Evolutionary conservation across 148 eudicot species (phyloP).

Genomic region (Rhododendron griersonianum): DNA sequence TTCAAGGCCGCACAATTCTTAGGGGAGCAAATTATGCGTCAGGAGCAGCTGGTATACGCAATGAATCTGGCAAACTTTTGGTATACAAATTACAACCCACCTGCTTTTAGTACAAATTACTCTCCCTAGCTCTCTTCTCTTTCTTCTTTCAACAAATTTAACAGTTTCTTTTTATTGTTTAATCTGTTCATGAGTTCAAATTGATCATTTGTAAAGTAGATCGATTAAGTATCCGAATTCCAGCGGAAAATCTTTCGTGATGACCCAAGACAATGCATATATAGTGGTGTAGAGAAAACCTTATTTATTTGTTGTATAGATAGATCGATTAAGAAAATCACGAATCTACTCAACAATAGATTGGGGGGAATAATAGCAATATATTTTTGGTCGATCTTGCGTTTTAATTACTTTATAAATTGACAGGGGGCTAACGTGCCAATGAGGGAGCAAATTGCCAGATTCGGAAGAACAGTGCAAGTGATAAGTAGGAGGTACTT

Average conservation of each 20-base stretch:
- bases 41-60: slow-evolving; percentile 84
- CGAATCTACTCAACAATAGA: background rate
- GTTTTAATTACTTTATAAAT: background rate
- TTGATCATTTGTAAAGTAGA: background rate
- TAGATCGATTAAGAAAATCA: background rate
- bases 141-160: background rate
- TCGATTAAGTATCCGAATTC: too few species aligned
- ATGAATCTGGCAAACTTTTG: slow-evolving; percentile 80
- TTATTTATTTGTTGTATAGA: background rate
- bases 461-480: slow-evolving; percentile 49
- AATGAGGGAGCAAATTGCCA: slow-evolving; percentile 68
- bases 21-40: slow-evolving; percentile 76
- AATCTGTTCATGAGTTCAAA: background rate
- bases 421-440: slow-evolving; percentile 63
- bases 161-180: background rate
- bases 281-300: background rate
- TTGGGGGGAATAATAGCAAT: background rate
- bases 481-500: slow-evolving; percentile 45
- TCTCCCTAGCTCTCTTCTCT: background rate
- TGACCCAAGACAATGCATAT: too few species aligned
- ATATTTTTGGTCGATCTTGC: background rate
- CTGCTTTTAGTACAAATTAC: background rate
- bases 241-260: too few species aligned
- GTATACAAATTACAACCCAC: slow-evolving; percentile 23
- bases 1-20: slow-evolving; percentile 32